Percentiles rank a stretch among this genome's conserved stretches.
These are phyloP conservation scores for Primulina huaijiensis DNA, from an alignment of 257 asterid genomes.

Conservation along the genomic window DNA sequence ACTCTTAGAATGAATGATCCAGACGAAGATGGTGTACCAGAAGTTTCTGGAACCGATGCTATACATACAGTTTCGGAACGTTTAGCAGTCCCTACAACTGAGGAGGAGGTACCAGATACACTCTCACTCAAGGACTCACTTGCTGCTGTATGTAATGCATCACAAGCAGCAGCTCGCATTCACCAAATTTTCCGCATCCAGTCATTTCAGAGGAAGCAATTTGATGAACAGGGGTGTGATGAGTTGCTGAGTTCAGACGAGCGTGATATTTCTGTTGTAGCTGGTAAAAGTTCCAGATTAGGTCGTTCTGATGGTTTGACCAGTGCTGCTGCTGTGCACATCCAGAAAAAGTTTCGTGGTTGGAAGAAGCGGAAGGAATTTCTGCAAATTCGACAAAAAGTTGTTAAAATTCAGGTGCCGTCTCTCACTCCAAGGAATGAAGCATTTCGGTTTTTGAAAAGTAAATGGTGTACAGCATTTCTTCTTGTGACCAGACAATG, in stretches of 20 bases:
- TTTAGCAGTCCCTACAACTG: slow-evolving; percentile 66
- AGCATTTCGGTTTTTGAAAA: not conserved
- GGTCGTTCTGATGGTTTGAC: slow-evolving; percentile 48
- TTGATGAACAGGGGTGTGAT: slow-evolving; percentile 42
- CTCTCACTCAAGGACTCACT: slow-evolving; percentile 88
- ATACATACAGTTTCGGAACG: slow-evolving; percentile 68
- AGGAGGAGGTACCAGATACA: slow-evolving; percentile 58
- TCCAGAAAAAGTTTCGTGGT: slow-evolving; percentile 94
- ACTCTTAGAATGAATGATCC: slow-evolving; percentile 55
- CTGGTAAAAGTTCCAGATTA: slow-evolving; percentile 54
- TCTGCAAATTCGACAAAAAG: slow-evolving; percentile 68
- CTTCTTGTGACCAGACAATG: not conserved
- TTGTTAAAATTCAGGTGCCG: slow-evolving; percentile 90
- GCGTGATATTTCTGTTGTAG: slow-evolving; percentile 55
- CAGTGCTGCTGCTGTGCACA: slow-evolving; percentile 73
- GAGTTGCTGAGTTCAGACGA: slow-evolving; percentile 44
- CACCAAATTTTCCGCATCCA: slow-evolving; percentile 80
- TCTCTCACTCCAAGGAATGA: slow-evolving; percentile 16
- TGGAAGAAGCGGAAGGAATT: slow-evolving; percentile 86
- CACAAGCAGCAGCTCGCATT: slow-evolving; percentile 93
- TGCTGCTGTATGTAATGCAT: slow-evolving; percentile 90
- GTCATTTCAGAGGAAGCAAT: slow-evolving; percentile 83
- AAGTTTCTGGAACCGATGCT: slow-evolving; percentile 39
- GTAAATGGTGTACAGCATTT: not conserved
- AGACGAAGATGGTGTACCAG: slow-evolving; percentile 39